phyloP scores from a whole-genome alignment of 305 asterid genomes.

The Fraxinus floribunda region DNA sequence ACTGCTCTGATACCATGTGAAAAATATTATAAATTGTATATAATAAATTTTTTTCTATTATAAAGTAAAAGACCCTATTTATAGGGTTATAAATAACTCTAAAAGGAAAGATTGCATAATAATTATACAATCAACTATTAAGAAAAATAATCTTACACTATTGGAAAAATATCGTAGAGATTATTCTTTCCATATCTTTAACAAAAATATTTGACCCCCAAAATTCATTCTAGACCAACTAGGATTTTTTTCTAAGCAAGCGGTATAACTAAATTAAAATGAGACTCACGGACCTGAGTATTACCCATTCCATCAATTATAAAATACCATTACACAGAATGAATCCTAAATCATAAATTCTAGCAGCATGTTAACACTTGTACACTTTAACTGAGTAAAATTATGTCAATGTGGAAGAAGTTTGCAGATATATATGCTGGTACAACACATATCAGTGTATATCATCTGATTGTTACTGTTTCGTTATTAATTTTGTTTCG shows the following conservation, averaged over 20 bases:
- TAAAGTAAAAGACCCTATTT: too few relatives aligned
- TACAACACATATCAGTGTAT: background rate
- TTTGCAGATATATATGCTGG: background rate
- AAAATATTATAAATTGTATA: too few relatives aligned
- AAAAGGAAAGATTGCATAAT: too few relatives aligned
- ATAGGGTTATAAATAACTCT: too few relatives aligned
- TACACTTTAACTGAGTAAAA: background rate
- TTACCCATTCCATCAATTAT: background rate
- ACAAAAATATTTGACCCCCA: too few relatives aligned
- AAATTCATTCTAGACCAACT: background rate
- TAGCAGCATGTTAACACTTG: background rate
- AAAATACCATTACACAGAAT: background rate
- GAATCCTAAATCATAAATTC: background rate
- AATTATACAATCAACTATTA: too few relatives aligned
- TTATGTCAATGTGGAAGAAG: background rate
- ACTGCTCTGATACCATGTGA: too few relatives aligned
- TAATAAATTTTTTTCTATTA: too few relatives aligned
- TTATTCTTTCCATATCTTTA: too few relatives aligned
- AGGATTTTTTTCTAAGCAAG: background rate
- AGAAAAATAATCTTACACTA: too few relatives aligned
- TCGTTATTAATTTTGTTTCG: conserved; percentile 6
- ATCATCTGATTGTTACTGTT: background rate
- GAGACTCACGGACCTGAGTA: background rate
- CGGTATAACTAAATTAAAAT: background rate
- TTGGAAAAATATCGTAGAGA: too few relatives aligned